Conservation (phyloP, 257 asterid genomes). For the Agastache rugosa region DNA sequence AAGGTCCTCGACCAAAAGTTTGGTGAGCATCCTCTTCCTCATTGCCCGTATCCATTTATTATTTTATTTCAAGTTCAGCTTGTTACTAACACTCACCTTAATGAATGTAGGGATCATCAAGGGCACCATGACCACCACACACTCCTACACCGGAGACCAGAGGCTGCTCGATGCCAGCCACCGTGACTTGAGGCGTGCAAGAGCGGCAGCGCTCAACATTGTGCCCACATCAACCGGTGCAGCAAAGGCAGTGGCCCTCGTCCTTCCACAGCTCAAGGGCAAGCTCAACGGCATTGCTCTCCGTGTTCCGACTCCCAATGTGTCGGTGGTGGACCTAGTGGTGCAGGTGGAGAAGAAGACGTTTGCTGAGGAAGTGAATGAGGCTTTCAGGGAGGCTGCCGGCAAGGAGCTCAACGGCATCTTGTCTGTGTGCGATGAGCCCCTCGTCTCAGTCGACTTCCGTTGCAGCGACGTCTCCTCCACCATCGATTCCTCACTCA, state of each 20-base stretch:
- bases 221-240: conserved; percentile 98
- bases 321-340: conserved; percentile 89
- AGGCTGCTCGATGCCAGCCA: conserved; percentile 98
- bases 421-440: conserved; percentile 85
- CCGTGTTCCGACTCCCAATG: conserved; percentile 98
- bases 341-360: conserved; percentile 95
- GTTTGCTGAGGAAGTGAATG: conserved; percentile 94
- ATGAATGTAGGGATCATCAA: conserved; percentile 72
- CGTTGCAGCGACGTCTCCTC: conserved; percentile 94
- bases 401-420: conserved; percentile 81
- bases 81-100: no score
- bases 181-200: conserved; percentile 93
- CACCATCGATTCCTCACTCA: conserved; percentile 79
- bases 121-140: conserved; percentile 99
- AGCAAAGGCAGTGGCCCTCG: conserved; percentile 94
- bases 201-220: conserved; percentile 96
- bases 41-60: no score
- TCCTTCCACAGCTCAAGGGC: conserved; percentile 90
- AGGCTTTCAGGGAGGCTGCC: conserved; percentile 83
- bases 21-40: conserved; percentile 43
- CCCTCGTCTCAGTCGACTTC: conserved; percentile 91
- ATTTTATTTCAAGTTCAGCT: no score
- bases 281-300: conserved; percentile 96
- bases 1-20: conserved; percentile 93
- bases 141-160: conserved; percentile 99